phyloP scores from a whole-genome alignment of 1,139 yeast species.

The Meyerozyma sp. region DNA sequence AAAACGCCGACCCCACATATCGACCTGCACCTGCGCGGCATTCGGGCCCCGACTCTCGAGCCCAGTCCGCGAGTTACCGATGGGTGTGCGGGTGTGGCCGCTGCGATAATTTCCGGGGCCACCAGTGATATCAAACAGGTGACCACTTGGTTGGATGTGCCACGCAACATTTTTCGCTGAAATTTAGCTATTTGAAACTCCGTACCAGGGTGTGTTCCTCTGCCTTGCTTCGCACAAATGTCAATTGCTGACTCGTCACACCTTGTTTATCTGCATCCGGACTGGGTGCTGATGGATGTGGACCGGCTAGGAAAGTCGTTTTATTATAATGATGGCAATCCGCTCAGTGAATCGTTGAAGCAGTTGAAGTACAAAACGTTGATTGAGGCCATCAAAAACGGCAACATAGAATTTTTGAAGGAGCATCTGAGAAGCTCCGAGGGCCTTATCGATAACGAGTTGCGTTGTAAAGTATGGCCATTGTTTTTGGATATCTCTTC shows the following conservation, averaged over 20 bases:
- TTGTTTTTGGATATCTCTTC: slow-evolving; percentile 22
- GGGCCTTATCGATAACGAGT: slow-evolving; percentile 40
- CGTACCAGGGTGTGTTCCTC: neutral
- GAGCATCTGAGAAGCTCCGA: slow-evolving; percentile 40
- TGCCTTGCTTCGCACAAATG: neutral
- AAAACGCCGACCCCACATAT: neutral
- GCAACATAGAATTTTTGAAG: slow-evolving; percentile 14
- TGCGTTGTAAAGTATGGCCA: slow-evolving; percentile 48
- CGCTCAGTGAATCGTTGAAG: slow-evolving; percentile 35
- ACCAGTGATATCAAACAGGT: neutral
- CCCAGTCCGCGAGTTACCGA: too few species aligned
- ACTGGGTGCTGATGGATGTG: slow-evolving; percentile 49
- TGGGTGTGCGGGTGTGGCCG: neutral
- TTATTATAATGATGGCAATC: slow-evolving; percentile 36
- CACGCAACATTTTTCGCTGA: neutral
- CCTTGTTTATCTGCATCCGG: slow-evolving; percentile 19
- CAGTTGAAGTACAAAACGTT: slow-evolving; percentile 36
- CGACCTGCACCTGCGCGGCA: neutral
- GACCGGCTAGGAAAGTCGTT: slow-evolving; percentile 45
- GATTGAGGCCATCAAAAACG: slow-evolving; percentile 25
- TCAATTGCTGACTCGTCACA: neutral
- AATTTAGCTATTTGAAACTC: neutral
- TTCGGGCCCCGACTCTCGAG: neutral
- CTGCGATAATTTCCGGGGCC: neutral
- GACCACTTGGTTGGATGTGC: neutral